Evolutionary conservation across 148 eudicot species (phyloP).

Genomic region (Spergularia bocconei): DNA sequence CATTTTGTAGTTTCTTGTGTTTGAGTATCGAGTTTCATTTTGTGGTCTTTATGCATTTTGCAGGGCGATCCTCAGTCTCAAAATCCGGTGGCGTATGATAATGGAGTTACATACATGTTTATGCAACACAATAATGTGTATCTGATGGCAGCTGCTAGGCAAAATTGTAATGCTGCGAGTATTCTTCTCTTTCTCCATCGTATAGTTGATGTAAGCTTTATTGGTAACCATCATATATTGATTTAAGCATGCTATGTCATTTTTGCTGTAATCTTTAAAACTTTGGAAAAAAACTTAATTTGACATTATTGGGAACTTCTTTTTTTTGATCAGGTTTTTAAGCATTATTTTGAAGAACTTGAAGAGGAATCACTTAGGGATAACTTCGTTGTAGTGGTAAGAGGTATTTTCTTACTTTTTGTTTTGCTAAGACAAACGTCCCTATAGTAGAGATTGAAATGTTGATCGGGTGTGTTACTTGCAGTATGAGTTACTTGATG

Average conservation of each 20-base stretch:
- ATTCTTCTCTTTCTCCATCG: conserved; percentile 89
- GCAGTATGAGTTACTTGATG: conserved; percentile 97
- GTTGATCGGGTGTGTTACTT: conserved; percentile 19
- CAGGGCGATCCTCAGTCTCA: conserved; percentile 48
- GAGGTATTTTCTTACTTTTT: conserved; percentile 24
- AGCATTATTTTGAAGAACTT: conserved; percentile 94
- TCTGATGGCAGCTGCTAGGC: conserved; percentile 81
- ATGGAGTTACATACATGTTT: conserved; percentile 92
- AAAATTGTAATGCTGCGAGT: conserved; percentile 97
- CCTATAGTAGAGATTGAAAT: conserved; percentile 1
- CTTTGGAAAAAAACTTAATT: not conserved
- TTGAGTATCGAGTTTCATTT: not conserved
- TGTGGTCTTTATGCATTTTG: conserved; percentile 1
- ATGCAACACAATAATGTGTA: conserved; percentile 92
- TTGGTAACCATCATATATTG: conserved; percentile 13
- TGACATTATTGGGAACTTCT: conserved; percentile 7
- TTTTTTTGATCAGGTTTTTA: conserved; percentile 66
- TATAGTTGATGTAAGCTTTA: conserved; percentile 46
- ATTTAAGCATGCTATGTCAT: not conserved
- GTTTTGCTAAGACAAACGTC: not conserved
- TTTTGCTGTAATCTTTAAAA: not conserved
- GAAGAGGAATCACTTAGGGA: conserved; percentile 99
- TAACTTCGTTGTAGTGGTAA: conserved; percentile 98
- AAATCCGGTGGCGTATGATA: conserved; percentile 85
- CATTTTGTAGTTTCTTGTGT: not conserved